Percentiles rank a stretch among this genome's conserved stretches.
Evolutionary conservation across 371 early-diverging fungal species (phyloP).

Genomic region (Actinomortierella wolfii): DNA sequence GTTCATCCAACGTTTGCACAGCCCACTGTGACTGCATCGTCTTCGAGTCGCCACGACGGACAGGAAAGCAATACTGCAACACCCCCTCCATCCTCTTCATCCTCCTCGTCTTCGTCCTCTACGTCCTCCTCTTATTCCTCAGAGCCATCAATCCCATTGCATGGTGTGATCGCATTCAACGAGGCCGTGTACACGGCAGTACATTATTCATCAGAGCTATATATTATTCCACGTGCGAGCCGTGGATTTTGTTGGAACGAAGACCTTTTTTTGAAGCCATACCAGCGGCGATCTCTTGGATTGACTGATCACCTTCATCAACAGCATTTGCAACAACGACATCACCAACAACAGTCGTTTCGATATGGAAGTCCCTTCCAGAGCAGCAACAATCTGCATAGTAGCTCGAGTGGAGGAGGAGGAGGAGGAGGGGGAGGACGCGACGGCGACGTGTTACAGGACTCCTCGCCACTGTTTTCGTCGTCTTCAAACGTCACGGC

Average conservation of each 20-base stretch:
- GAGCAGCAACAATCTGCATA: too few species aligned
- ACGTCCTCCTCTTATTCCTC: slow-evolving; percentile 6
- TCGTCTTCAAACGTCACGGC: too few species aligned
- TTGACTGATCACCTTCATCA: slow-evolving; percentile 20
- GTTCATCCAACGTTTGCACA: too few species aligned
- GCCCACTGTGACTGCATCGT: too few species aligned
- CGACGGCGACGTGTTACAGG: too few species aligned
- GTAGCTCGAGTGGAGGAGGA: too few species aligned
- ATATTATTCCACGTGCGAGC: slow-evolving; percentile 42
- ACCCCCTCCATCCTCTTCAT: background rate
- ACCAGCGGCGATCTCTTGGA: slow-evolving; percentile 38
- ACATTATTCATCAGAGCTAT: slow-evolving; percentile 30
- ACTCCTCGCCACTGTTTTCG: too few species aligned
- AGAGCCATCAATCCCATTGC: slow-evolving; percentile 13
- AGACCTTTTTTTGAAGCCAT: slow-evolving; percentile 42
- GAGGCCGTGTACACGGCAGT: slow-evolving; percentile 43
- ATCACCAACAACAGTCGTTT: background rate
- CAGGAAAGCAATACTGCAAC: background rate
- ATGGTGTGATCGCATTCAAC: slow-evolving; percentile 10
- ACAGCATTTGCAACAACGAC: background rate
- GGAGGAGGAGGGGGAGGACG: too few species aligned
- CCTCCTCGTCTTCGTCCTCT: slow-evolving; percentile 9
- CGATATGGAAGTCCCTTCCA: too few species aligned
- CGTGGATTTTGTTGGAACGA: slow-evolving; percentile 45
- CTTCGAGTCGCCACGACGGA: too few species aligned